Base-by-base conservation (phyloP, 805 yeast genomes). In the Yamadazyma olivae region DNA sequence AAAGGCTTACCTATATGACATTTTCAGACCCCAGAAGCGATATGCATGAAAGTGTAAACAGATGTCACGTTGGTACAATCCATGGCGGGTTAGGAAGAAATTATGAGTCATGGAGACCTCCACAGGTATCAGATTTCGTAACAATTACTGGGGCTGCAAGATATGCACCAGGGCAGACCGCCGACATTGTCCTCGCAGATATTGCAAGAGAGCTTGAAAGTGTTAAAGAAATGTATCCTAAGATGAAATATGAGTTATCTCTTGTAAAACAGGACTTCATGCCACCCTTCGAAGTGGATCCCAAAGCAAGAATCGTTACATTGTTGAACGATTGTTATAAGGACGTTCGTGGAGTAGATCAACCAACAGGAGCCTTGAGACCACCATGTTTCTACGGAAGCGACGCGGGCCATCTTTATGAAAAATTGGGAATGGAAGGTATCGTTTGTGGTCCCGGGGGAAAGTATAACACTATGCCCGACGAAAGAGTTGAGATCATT, bases 111-210 rank as follows among this genome's bases (percentile, higher is more conserved):
- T 54, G 60, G 60, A 47, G 60, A 41, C 50, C 56, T 17, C 60
- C 60, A 13, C 60, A 54, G 39, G 60, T 55, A 12, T 46, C 59
- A 5, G 59, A 54, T 33, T 55, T 55, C 41, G 54, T 52, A 15
- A 55, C 60, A n/a, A 44, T 55, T 26, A 51, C 53, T n/a, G 53
- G 57, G 2, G 59, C 59, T 13, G 58, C 58, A 4, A 33, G 60
- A 27, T 54, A 50, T 37, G 60, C 60, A n/a, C 60, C 59, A 2
- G 60, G 59, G 1, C 60, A 54, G 32, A 41, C 13, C 31, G 53
- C 46, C 18, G 35, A 44, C 5, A 49, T 50, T 6, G 60, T 54
- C 2, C 20, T 51, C 9, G 45, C 40, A 22, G 60, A 53, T 35
- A 40, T 54, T 13, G 46, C 41, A 13, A 35, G 36, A 16, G 56